Evolutionary conservation across 768 basidiomycete species (phyloP).

Genomic region (Fomitopsis pulvina): DNA sequence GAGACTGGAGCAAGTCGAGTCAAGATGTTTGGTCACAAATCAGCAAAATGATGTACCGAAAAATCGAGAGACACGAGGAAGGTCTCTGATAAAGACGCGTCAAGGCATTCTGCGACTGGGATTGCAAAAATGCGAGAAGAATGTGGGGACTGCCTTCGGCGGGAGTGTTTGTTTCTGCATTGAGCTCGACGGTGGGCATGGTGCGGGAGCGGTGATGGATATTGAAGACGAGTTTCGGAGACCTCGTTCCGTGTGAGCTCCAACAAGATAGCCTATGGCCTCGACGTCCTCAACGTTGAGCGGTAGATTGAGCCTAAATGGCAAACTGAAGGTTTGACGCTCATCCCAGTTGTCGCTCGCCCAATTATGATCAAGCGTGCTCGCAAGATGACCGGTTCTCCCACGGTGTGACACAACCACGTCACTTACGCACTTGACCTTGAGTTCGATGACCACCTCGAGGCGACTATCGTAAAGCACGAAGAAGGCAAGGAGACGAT

Average conservation of each 20-base stretch:
- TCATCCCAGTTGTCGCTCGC: background rate
- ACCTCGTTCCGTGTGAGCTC: background rate
- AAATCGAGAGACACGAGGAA: slow-evolving; percentile 85
- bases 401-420: background rate
- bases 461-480: too few species aligned
- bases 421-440: slow-evolving; percentile 2
- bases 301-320: slow-evolving; percentile 2
- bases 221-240: background rate
- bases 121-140: slow-evolving; percentile 72
- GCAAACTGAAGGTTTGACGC: background rate
- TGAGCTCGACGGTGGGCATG: slow-evolving; percentile 17
- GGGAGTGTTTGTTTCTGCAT: background rate
- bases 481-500: too few species aligned
- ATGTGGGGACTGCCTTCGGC: slow-evolving; percentile 40
- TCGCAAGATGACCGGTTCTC: background rate
- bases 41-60: slow-evolving; percentile 48
- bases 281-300: background rate
- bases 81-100: slow-evolving; percentile 79
- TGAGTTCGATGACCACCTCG: too few species aligned
- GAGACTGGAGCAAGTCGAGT: slow-evolving; percentile 38
- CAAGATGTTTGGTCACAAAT: background rate
- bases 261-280: background rate
- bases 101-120: slow-evolving; percentile 72
- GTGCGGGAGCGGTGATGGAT: background rate
- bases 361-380: background rate